phyloP scores from a whole-genome alignment of 2,329 filamentous ascomycete genomes.

The Dothidotthia symphoricarpi region DNA sequence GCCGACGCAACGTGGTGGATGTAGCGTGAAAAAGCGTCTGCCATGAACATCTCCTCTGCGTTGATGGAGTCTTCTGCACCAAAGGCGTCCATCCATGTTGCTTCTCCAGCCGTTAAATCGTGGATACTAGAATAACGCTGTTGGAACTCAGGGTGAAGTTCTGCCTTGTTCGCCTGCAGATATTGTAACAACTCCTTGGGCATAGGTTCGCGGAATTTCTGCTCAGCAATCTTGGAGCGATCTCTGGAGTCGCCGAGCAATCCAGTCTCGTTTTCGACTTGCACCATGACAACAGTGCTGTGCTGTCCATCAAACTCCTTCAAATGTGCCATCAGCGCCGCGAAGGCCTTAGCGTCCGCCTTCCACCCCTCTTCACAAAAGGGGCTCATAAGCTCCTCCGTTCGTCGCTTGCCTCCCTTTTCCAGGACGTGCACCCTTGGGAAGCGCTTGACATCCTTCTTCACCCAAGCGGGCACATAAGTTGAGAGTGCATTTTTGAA shows the following conservation, averaged over 20 bases:
- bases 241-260: constrained; percentile 55
- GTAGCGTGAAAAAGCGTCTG: constrained; percentile 46
- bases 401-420: constrained; percentile 20
- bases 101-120: constrained; percentile 11
- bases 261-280: constrained; percentile 58
- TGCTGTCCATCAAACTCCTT: constrained; percentile 48
- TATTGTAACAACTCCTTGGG: constrained; percentile 39
- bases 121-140: constrained; percentile 22
- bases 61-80: constrained; percentile 36
- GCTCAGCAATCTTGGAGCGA: constrained; percentile 44
- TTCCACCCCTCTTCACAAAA: constrained; percentile 40
- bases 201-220: constrained; percentile 42
- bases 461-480: constrained; percentile 31
- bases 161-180: constrained; percentile 17
- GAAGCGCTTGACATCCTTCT: constrained; percentile 37
- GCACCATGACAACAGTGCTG: constrained; percentile 56
- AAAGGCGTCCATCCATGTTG: constrained; percentile 45
- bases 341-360: constrained; percentile 45
- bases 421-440: constrained; percentile 24
- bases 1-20: constrained; percentile 44
- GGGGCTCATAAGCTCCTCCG: constrained; percentile 23
- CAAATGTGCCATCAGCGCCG: constrained; percentile 41
- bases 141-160: constrained; percentile 29
- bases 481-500: constrained; percentile 47
- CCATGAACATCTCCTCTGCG: constrained; percentile 52